Conservation (phyloP, 352 stramenopile genomes). For the Globisporangium radiosum region DNA sequence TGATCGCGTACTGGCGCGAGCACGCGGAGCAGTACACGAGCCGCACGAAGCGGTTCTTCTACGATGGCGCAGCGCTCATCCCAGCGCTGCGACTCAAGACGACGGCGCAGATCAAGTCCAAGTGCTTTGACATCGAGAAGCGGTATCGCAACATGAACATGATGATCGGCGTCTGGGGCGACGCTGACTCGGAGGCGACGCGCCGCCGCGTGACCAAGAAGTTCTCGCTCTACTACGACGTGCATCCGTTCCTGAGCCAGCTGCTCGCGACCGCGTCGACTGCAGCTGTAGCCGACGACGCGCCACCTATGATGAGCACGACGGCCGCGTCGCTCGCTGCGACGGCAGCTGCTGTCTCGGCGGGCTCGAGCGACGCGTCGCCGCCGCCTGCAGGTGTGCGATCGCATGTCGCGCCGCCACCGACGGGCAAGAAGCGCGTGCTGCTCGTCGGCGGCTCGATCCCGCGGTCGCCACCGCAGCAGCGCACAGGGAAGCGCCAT, state of each 20-base stretch:
- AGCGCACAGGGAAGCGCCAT: slow-evolving; percentile 8
- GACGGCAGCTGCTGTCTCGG: not conserved
- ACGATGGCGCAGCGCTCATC: slow-evolving; percentile 8
- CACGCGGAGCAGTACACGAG: slow-evolving; percentile 12
- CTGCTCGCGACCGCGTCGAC: not conserved
- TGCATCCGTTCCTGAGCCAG: slow-evolving; percentile 13
- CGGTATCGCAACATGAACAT: slow-evolving; percentile 12
- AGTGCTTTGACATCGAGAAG: slow-evolving; percentile 18
- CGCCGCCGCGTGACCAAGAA: slow-evolving; percentile 11
- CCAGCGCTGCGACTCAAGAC: slow-evolving; percentile 13
- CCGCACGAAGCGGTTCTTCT: slow-evolving; percentile 16
- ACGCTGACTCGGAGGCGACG: not conserved
- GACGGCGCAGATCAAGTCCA: slow-evolving; percentile 14
- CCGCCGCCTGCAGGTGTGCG: slow-evolving; percentile 11
- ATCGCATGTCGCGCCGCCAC: not conserved
- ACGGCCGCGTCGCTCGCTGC: not conserved
- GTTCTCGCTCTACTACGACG: slow-evolving; percentile 17
- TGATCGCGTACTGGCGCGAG: slow-evolving; percentile 14
- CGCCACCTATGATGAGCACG: not conserved
- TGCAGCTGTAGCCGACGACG: not conserved
- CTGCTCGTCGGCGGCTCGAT: slow-evolving; percentile 4
- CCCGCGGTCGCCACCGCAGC: not conserved
- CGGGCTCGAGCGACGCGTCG: not conserved
- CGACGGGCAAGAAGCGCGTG: slow-evolving; percentile 10
- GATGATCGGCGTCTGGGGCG: slow-evolving; percentile 2